A percentile compares a stretch with the other conserved stretches of the same genome.
Evolutionary conservation across 495 filamentous ascomycete genomes (phyloP).

Genomic region (Lophiotrema nucula): DNA sequence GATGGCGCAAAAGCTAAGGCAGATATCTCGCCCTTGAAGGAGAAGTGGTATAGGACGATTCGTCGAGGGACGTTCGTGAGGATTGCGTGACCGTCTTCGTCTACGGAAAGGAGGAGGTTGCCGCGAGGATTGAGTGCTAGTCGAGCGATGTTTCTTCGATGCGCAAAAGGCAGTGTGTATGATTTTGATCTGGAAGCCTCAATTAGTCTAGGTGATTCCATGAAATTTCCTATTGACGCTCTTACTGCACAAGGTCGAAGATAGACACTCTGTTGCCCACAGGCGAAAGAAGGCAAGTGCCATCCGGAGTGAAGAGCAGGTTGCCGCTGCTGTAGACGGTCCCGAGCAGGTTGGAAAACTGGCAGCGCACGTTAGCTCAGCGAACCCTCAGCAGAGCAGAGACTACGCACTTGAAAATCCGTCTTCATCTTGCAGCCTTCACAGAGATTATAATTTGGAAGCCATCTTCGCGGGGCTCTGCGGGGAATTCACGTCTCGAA

Average conservation of each 20-base stretch:
- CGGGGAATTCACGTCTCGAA: conserved; percentile 11
- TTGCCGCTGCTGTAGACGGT: conserved; percentile 98
- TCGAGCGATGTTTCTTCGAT: conserved; percentile 87
- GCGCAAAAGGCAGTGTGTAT: conserved; percentile 88
- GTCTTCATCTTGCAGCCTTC: conserved; percentile 73
- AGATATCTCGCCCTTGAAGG: conserved; percentile 78
- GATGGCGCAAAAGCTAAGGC: conserved; percentile 90
- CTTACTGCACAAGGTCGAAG: conserved; percentile 93
- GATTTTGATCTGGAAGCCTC: conserved; percentile 77
- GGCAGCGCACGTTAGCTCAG: conserved; percentile 3
- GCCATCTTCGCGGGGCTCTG: conserved; percentile 8
- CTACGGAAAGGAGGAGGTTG: conserved; percentile 85
- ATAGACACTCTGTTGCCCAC: conserved; percentile 95
- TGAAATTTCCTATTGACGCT: too few relatives aligned
- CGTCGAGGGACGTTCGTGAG: conserved; percentile 84
- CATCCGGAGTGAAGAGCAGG: conserved; percentile 94
- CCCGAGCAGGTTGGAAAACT: conserved; percentile 95
- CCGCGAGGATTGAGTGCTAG: conserved; percentile 84
- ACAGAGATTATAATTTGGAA: not conserved
- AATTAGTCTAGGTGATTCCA: conserved; percentile 28
- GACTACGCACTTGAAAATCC: conserved; percentile 72
- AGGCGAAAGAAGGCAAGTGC: conserved; percentile 90
- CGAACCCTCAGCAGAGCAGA: not conserved
- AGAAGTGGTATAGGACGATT: conserved; percentile 86
- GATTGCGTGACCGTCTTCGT: conserved; percentile 92